Evolutionary conservation across 495 filamentous ascomycete species (phyloP), one percentile per base, ranked within the genome.

Genomic region (Penicillium angulare): DNA sequence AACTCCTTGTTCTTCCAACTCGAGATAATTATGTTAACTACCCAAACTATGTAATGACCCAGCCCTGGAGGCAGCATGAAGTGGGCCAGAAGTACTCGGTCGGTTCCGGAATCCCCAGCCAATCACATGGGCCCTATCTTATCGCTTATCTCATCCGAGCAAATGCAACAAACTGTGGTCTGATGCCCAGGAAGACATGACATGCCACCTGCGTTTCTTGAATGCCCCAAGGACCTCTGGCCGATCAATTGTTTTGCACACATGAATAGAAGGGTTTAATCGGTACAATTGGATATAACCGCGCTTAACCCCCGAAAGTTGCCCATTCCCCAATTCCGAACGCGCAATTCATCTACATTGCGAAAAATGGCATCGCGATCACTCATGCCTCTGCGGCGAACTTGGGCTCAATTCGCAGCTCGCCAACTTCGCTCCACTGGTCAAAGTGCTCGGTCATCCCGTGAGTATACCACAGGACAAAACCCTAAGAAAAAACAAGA

Each of bases 321-420:
- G n/a, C n/a, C n/a, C n/a, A n/a, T n/a, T n/a, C n/a, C n/a, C n/a
- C n/a, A n/a, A n/a, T n/a, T n/a, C n/a, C n/a, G n/a, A n/a, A n/a
- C n/a, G n/a, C n/a, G n/a, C n/a, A n/a, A n/a, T n/a, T n/a, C n/a
- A n/a, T n/a, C n/a, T n/a, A n/a, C n/a, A n/a, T n/a, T n/a, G n/a
- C n/a, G n/a, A 21, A 70, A 53, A 32, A 73, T 74, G 71, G 65
- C 62, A 27, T 64, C 68, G 17, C 66, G 67, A 49, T 60, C 68
- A 51, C 67, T 65, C 58, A 66, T 63, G 51, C 60, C 68, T 69
- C 62, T 73, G 36, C 66, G 69, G 65, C 71, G 68, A 56, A 64
- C 68, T 17, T 46, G 73, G 12, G 45, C 52, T 33, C 68, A 65
- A 29, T 24, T 68, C 40, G 57, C 64, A 22, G 38, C 64, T 35